Evolutionary conservation across 495 filamentous ascomycete genomes (phyloP), one percentile per base, ranked within the genome.

Genomic region (Choiromyces venosus): DNA sequence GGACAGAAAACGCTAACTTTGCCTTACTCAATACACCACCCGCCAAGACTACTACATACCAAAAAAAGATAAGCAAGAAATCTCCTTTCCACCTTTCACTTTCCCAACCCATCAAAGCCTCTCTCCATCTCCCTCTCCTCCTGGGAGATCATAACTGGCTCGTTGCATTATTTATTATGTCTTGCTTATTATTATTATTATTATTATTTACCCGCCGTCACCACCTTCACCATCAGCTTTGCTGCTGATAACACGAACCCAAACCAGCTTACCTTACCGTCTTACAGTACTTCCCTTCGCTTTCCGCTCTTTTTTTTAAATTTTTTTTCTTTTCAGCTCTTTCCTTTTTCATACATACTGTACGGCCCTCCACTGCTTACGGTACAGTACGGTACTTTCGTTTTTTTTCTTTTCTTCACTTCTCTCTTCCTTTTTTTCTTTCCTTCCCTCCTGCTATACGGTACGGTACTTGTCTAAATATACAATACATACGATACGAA

Each of bases 371-470:
- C 52, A 12, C 52, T 12, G 25, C 25, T 33, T 33, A 5, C 52
- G 10, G 52, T 5, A 33, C 52, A 14, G 10, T 61, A 1, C 52
- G n/a, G n/a, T n/a, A n/a, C n/a, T n/a, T n/a, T n/a, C n/a, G n/a
- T 46, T 67, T 44, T 67, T 66, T 73, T 42, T 64, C 33, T 64
- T 56, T 46, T 52, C 25, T 65, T 67, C 36, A 40, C 44, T 42
- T 71, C 21, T 42, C 42, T 35, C 35, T 66, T 39, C 35, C 40
- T 52, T 73, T 37, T 36, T 66, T 73, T 21, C 42, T 37, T 35
- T 40, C 68, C 46, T 56, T 72, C 19, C 37, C 35, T 37, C 29
- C 25, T 71, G 42, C 65, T 67, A 38, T 37, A 67, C 38, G 65
- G 67, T 44, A 68, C 67, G 37, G n/a, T n/a, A n/a, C n/a, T n/a